Percentiles rank a stretch among this genome's conserved stretches.
Evolutionary conservation across 75 land plant species (phyloP).

Genomic region (Selaginella tamariscina): DNA sequence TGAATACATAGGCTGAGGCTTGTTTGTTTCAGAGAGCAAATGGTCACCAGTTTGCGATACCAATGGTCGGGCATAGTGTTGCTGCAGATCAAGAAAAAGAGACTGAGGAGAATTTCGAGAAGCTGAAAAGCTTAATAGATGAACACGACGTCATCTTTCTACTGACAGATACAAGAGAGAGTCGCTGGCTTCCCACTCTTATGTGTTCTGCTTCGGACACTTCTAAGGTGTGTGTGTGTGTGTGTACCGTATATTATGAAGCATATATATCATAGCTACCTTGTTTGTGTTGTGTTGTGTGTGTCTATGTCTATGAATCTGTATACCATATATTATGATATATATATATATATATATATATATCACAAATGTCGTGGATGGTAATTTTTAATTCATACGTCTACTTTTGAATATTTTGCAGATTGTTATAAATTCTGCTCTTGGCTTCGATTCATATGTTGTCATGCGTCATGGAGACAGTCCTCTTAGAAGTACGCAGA

Average conservation of each 20-base stretch:
- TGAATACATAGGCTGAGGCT: no score
- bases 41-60: slow-evolving; percentile 64
- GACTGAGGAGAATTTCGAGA: slow-evolving; percentile 50
- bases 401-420: no score
- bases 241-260: not conserved
- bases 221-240: not conserved
- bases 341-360: no score
- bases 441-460: slow-evolving; percentile 91
- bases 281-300: no score
- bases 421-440: slow-evolving; percentile 88
- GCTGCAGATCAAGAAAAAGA: slow-evolving; percentile 31
- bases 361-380: no score
- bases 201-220: slow-evolving; percentile 50
- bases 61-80: slow-evolving; percentile 95
- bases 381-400: no score
- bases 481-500: slow-evolving; percentile 17
- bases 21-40: slow-evolving; percentile 53
- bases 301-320: no score
- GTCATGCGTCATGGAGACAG: slow-evolving; percentile 99
- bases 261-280: not conserved
- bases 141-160: slow-evolving; percentile 85
- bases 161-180: slow-evolving; percentile 95
- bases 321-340: no score
- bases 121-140: slow-evolving; percentile 44
- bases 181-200: slow-evolving; percentile 96